Conservation (phyloP, 768 basidiomycete genomes). For the Aureoboletus auriporus region DNA sequence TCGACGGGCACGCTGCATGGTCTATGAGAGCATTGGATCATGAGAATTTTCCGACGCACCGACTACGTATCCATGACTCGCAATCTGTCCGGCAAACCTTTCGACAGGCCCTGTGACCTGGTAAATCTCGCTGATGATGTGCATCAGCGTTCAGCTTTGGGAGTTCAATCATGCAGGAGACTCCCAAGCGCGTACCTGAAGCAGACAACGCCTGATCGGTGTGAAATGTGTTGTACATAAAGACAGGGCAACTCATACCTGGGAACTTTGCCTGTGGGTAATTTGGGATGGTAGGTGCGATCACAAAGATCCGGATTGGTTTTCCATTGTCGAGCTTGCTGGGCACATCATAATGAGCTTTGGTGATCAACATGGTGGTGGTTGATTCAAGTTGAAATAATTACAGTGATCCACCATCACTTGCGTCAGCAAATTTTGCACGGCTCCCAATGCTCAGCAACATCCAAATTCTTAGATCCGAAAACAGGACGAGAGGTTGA, state of each 20-base stretch:
- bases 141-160: background rate
- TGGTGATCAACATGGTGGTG: slow-evolving; percentile 73
- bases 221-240: background rate
- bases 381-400: no score
- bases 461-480: no score
- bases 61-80: slow-evolving; percentile 80
- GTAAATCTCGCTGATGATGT: slow-evolving; percentile 78
- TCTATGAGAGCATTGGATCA: background rate
- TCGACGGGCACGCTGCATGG: slow-evolving; percentile 68
- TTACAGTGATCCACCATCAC: no score
- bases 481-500: no score
- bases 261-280: slow-evolving; percentile 93
- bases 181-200: slow-evolving; percentile 59
- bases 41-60: slow-evolving; percentile 41
- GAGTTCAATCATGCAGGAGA: background rate
- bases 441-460: no score
- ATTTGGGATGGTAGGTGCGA: slow-evolving; percentile 71
- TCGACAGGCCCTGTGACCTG: slow-evolving; percentile 98
- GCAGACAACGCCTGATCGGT: slow-evolving; percentile 62
- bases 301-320: slow-evolving; percentile 78
- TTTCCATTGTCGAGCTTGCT: slow-evolving; percentile 59
- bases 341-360: slow-evolving; percentile 72
- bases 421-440: no score
- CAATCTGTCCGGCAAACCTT: slow-evolving; percentile 83
- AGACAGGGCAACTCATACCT: slow-evolving; percentile 38